phyloP scores from a whole-genome alignment of 202 grass and related monocot species.

The Zizania palustris region DNA sequence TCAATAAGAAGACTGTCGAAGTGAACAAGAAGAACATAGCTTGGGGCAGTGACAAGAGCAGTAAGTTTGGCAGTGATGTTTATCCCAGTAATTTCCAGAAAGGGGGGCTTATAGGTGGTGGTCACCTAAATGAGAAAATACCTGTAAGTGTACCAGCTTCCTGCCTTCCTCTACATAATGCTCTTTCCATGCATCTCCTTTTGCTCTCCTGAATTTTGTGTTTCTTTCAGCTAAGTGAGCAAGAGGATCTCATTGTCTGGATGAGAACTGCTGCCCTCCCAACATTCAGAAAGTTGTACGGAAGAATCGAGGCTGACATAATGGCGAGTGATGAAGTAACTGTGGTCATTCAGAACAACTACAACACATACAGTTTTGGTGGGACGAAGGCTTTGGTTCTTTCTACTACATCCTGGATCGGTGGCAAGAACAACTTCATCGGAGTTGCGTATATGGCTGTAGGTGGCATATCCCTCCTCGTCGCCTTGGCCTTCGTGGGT shows the following conservation, averaged over 20 bases:
- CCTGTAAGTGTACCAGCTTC: slow-evolving; percentile 48
- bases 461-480: slow-evolving; percentile 67
- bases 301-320: slow-evolving; percentile 74
- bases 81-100: slow-evolving; percentile 86
- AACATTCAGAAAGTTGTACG: slow-evolving; percentile 92
- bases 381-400: slow-evolving; percentile 83
- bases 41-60: slow-evolving; percentile 77
- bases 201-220: neutral
- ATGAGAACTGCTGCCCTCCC: slow-evolving; percentile 85
- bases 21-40: slow-evolving; percentile 96
- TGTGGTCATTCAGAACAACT: slow-evolving; percentile 90
- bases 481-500: slow-evolving; percentile 65
- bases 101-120: slow-evolving; percentile 68
- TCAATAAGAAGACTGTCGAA: slow-evolving; percentile 49
- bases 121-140: slow-evolving; percentile 64
- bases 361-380: slow-evolving; percentile 94
- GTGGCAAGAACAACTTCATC: slow-evolving; percentile 89
- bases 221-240: slow-evolving; percentile 70
- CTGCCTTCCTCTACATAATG: neutral
- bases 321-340: slow-evolving; percentile 68
- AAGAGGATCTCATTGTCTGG: slow-evolving; percentile 91
- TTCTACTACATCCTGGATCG: slow-evolving; percentile 89
- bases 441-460: slow-evolving; percentile 68
- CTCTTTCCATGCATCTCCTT: neutral
- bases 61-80: slow-evolving; percentile 79